A percentile compares a stretch with the other conserved stretches of the same genome.
These are phyloP conservation scores for Aspergillaceae sp. DNA, from an alignment of 2,329 filamentous ascomycete genomes.

Conservation along the genomic window DNA sequence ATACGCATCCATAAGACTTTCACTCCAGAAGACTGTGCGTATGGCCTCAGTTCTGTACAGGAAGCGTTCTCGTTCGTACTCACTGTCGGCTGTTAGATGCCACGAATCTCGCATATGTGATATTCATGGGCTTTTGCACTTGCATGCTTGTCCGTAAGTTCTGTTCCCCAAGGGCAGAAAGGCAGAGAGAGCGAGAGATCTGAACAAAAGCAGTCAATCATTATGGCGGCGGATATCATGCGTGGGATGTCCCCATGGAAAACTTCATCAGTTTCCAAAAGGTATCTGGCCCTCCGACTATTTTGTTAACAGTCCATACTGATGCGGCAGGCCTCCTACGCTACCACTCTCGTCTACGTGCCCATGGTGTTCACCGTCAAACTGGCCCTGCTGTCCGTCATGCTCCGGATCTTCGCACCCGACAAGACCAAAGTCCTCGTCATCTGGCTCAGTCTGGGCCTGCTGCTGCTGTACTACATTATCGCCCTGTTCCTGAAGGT, in stretches of 20 bases:
- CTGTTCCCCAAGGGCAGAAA: background rate
- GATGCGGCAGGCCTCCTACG: constrained; percentile 13
- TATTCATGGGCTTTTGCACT: constrained; percentile 11
- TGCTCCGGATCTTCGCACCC: constrained; percentile 19
- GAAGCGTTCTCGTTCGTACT: background rate
- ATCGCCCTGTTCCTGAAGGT: constrained; percentile 19
- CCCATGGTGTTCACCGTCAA: constrained; percentile 21
- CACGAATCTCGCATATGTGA: background rate
- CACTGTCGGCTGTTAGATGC: too few species aligned
- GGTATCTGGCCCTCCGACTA: too few species aligned
- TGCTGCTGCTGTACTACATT: constrained; percentile 20
- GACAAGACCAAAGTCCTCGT: constrained; percentile 12
- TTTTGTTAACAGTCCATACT: constrained; percentile 1
- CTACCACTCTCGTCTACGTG: constrained; percentile 20
- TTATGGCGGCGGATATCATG: constrained; percentile 18
- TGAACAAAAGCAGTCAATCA: constrained; percentile 7
- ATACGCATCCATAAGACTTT: constrained; percentile 6
- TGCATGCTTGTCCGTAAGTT: constrained; percentile 4
- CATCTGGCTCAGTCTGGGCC: constrained; percentile 12
- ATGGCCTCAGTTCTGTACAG: background rate
- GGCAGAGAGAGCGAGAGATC: background rate
- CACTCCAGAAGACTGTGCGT: constrained; percentile 7
- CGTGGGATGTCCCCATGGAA: constrained; percentile 15
- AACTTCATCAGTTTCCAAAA: constrained; percentile 12
- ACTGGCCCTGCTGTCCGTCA: constrained; percentile 17